Evolutionary conservation across 2,329 filamentous ascomycete genomes (phyloP).

Genomic region (Hirsutella thompsonii): DNA sequence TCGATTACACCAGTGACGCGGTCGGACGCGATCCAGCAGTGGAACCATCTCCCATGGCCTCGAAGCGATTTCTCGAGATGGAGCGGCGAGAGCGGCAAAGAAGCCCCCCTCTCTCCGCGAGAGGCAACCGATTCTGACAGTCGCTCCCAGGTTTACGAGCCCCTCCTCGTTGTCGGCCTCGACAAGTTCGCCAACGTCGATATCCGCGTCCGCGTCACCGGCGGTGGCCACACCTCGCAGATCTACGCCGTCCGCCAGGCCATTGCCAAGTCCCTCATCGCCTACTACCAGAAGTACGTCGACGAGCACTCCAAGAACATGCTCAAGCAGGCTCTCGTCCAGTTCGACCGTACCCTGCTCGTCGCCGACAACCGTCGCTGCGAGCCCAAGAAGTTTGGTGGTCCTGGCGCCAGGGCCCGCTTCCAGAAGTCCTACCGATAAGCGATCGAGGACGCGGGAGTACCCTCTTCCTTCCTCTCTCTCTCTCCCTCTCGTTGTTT

Average conservation of each 20-base stretch:
- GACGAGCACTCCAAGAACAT: constrained; percentile 99
- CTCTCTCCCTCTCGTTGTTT: too few relatives aligned
- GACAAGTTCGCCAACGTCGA: constrained; percentile 97
- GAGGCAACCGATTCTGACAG: neutral
- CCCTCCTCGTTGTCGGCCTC: constrained; percentile 87
- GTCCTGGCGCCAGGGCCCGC: constrained; percentile 85
- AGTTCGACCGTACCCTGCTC: constrained; percentile 93
- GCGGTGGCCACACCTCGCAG: constrained; percentile 96
- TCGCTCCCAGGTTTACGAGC: constrained; percentile 74
- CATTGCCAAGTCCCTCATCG: constrained; percentile 65
- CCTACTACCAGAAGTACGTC: constrained; percentile 99
- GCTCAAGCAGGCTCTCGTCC: constrained; percentile 91
- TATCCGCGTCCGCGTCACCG: constrained; percentile 90
- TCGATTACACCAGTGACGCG: too few relatives aligned
- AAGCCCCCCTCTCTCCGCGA: too few relatives aligned
- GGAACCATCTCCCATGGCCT: too few relatives aligned
- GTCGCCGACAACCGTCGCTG: constrained; percentile 98
- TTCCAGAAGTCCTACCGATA: constrained; percentile 99
- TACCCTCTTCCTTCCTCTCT: too few relatives aligned
- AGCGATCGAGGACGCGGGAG: constrained; percentile 16
- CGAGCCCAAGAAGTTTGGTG: constrained; percentile 97
- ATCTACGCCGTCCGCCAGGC: constrained; percentile 98
- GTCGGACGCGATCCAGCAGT: too few relatives aligned
- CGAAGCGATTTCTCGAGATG: too few relatives aligned
- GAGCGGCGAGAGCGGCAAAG: too few relatives aligned